Conservation (phyloP, 139 green algal species). For the Haematococcus lacustris region DNA sequence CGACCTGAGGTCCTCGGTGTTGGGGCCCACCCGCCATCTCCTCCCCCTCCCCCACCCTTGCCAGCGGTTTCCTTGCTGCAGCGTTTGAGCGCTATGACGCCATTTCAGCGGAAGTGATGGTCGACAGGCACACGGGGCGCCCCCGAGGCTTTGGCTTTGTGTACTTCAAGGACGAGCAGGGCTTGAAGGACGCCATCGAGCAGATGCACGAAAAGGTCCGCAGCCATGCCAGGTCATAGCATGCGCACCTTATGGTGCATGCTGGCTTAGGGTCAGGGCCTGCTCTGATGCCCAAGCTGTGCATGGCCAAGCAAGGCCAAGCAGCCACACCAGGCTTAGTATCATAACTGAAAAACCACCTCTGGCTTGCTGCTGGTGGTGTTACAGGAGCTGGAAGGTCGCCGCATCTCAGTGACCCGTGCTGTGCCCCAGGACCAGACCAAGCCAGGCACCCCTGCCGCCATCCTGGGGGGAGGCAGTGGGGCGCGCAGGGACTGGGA, state of each 20-base stretch:
- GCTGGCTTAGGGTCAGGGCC: not conserved
- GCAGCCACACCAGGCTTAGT: not conserved
- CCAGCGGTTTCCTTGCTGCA: slow-evolving; percentile 24
- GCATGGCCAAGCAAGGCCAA: not conserved
- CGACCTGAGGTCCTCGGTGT: too few species aligned
- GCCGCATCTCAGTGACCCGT: slow-evolving; percentile 60
- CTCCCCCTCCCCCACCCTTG: not conserved
- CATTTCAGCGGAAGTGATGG: slow-evolving; percentile 40
- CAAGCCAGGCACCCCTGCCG: slow-evolving; percentile 57
- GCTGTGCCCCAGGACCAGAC: slow-evolving; percentile 68
- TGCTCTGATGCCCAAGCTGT: not conserved
- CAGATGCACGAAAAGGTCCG: slow-evolving; percentile 57
- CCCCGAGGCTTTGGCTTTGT: slow-evolving; percentile 84
- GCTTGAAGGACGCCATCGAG: slow-evolving; percentile 55
- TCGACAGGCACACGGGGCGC: slow-evolving; percentile 52
- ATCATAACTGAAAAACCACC: too few species aligned
- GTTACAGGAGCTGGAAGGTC: slow-evolving; percentile 55
- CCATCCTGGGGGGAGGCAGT: slow-evolving; percentile 34
- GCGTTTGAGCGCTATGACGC: slow-evolving; percentile 46
- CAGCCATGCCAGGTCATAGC: not conserved
- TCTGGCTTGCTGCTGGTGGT: not conserved
- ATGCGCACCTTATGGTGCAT: not conserved
- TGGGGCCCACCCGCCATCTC: not conserved
- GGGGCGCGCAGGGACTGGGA: not conserved
- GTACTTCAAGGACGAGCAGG: slow-evolving; percentile 55